phyloP scores from a whole-genome alignment of 768 basidiomycete genomes.

The Pisolithus orientalis region DNA sequence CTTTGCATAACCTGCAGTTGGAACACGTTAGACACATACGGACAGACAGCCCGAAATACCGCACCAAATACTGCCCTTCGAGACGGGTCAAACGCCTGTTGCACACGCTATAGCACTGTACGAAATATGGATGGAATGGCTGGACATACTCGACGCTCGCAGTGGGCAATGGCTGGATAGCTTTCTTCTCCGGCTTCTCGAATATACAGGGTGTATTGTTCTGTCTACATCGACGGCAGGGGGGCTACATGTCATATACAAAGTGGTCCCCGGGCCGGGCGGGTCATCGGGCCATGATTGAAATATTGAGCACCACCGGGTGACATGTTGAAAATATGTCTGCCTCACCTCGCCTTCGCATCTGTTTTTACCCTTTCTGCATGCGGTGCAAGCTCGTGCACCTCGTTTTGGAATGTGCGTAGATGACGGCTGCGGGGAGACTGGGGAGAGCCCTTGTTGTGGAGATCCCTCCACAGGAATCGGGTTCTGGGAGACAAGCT shows the following conservation, averaged over 20 bases:
- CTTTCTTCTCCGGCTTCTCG: slow-evolving; percentile 91
- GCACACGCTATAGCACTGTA: slow-evolving; percentile 19
- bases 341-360: slow-evolving; percentile 82
- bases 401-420: slow-evolving; percentile 85
- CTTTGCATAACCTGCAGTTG: slow-evolving; percentile 73
- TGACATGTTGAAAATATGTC: slow-evolving; percentile 29
- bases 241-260: slow-evolving; percentile 48
- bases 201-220: slow-evolving; percentile 79
- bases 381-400: slow-evolving; percentile 83
- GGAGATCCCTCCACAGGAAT: slow-evolving; percentile 29
- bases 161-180: slow-evolving; percentile 47
- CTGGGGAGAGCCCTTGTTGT: slow-evolving; percentile 15
- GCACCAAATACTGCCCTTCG: slow-evolving; percentile 80
- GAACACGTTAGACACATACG: background rate
- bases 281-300: slow-evolving; percentile 51
- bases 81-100: slow-evolving; percentile 73
- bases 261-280: slow-evolving; percentile 63
- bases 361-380: slow-evolving; percentile 88
- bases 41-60: slow-evolving; percentile 7
- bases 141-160: slow-evolving; percentile 67
- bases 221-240: slow-evolving; percentile 84
- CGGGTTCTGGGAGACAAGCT: slow-evolving; percentile 23
- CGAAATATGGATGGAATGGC: slow-evolving; percentile 7
- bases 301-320: slow-evolving; percentile 41
- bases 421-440: slow-evolving; percentile 24